Evolutionary conservation across 768 basidiomycete species (phyloP).

Genomic region (Melanogaster broomeanus): DNA sequence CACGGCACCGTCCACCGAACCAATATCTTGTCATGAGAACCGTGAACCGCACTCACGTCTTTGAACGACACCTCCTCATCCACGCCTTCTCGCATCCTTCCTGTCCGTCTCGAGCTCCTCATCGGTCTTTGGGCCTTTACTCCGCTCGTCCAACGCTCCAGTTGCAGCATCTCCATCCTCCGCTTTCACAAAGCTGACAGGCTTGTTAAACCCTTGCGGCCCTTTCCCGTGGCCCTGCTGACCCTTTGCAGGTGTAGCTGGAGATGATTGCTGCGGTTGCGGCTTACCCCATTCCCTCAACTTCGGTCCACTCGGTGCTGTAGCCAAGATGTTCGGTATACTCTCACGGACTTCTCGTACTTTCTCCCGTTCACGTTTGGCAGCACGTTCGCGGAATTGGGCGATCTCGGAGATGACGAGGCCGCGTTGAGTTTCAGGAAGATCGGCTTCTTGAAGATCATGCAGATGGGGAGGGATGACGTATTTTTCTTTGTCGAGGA

Average conservation of each 20-base stretch:
- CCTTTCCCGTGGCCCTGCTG: constrained; percentile 63
- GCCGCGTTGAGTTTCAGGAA: constrained; percentile 90
- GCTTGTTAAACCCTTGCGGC: constrained; percentile 75
- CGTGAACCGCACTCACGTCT: constrained; percentile 65
- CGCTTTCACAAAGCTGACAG: constrained; percentile 81
- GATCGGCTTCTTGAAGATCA: constrained; percentile 94
- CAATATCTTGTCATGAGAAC: not conserved
- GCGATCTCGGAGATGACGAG: constrained; percentile 97
- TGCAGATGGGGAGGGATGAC: constrained; percentile 95
- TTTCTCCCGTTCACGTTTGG: constrained; percentile 89
- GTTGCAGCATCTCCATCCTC: constrained; percentile 46
- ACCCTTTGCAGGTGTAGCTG: constrained; percentile 37
- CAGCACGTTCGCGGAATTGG: constrained; percentile 91
- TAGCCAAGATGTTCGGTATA: constrained; percentile 45
- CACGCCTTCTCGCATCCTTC: constrained; percentile 67
- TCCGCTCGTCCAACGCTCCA: constrained; percentile 37
- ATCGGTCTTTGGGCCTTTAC: constrained; percentile 65
- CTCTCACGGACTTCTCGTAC: constrained; percentile 71
- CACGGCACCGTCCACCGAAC: not conserved
- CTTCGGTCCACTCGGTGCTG: constrained; percentile 71
- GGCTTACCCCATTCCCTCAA: constrained; percentile 76
- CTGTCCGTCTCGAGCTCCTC: constrained; percentile 86
- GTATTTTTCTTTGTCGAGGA: constrained; percentile 82
- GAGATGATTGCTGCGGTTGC: constrained; percentile 36
- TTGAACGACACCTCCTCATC: constrained; percentile 85